Base-by-base conservation (phyloP, 2,329 filamentous ascomycete genomes). In the Nothophoma quercina region DNA sequence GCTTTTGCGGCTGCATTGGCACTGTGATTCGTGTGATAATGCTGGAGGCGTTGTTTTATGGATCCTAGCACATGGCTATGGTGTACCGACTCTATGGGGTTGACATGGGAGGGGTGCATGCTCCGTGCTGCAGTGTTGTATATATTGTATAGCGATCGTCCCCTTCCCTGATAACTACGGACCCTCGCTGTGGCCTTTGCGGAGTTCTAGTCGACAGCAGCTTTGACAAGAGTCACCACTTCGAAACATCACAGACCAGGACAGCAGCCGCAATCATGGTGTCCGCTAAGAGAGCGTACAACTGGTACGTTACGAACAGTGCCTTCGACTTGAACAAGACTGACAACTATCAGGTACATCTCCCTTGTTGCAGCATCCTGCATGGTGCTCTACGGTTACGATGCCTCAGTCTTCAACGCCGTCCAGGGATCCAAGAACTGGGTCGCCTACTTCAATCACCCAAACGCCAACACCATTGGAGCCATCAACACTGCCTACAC, bases 351-450 rank as follows among this genome's bases (percentile, higher is more conserved):
- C 46, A 83, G 85, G 85, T 89, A 87, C 76, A 85, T 88, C 60
- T 87, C 85, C 54, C 78, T 88, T 42, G 84, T 89, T 59, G 87
- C 87, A 50, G 87, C 88, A 65, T 85, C 86, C 70, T 89, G 86
- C 71, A 90, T 90, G 88, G 86, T 89, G 18, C 79, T 90, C 35
- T 90, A 89, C 69, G 88, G 88, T 51, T 90, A 90, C 69, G 88
- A 90, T 79, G 86, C 87, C 1, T 88, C 86, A 29, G 87, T 89
- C 38, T 90, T 86, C 79, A 90, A 90, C 70, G 86, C 87, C 5
- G 83, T 89, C 5, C 87, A 89, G 71, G 85, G 84, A 25, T 88
- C 85, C 1, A 71, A 83, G 12, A 82, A 89, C 69, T 90, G 88
- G 87, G 75, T 85, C 10, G 76, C 75, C 15, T 90, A 82, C 75